Conservation (phyloP, 2,329 filamentous ascomycete species). For the Hypoxylon sp. region DNA sequence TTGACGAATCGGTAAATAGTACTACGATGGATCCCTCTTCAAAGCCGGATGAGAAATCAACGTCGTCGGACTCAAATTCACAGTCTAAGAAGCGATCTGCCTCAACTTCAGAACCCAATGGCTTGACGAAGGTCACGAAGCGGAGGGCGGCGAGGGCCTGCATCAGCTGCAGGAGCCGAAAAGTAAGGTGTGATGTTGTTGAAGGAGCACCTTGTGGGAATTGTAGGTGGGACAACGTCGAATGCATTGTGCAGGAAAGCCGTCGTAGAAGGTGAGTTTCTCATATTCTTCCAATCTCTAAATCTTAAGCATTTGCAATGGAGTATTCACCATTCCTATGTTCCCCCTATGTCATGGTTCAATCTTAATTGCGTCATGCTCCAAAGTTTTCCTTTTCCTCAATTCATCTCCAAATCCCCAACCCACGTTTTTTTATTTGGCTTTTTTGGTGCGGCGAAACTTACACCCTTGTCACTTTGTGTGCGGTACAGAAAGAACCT, state of each 20-base stretch:
- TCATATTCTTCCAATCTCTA: slow-evolving; percentile 15
- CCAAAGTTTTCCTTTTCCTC: slow-evolving; percentile 29
- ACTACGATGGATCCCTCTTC: slow-evolving; percentile 40
- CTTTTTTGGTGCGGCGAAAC: slow-evolving; percentile 41
- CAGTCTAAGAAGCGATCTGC: slow-evolving; percentile 55
- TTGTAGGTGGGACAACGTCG: slow-evolving; percentile 84
- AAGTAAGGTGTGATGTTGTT: slow-evolving; percentile 94
- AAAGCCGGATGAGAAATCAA: slow-evolving; percentile 36
- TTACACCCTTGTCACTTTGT: slow-evolving; percentile 48
- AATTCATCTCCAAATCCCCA: slow-evolving; percentile 43
- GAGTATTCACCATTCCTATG: background rate
- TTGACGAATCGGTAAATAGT: slow-evolving; percentile 41
- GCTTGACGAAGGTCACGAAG: slow-evolving; percentile 72
- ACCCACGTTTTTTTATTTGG: slow-evolving; percentile 28
- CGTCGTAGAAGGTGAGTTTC: slow-evolving; percentile 86
- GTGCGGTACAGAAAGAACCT: slow-evolving; percentile 53
- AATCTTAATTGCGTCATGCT: slow-evolving; percentile 41
- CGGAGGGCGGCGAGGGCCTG: slow-evolving; percentile 92
- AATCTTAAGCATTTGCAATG: slow-evolving; percentile 25
- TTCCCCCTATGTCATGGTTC: slow-evolving; percentile 33
- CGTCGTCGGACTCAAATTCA: slow-evolving; percentile 33
- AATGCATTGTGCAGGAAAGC: slow-evolving; percentile 84
- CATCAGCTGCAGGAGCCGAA: slow-evolving; percentile 84
- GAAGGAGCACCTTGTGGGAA: slow-evolving; percentile 91
- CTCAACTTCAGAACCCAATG: slow-evolving; percentile 54